Percentiles rank a stretch among this genome's conserved stretches.
Conservation (phyloP, 192 early-diverging fungal genomes). For the Geranomyces variabilis region DNA sequence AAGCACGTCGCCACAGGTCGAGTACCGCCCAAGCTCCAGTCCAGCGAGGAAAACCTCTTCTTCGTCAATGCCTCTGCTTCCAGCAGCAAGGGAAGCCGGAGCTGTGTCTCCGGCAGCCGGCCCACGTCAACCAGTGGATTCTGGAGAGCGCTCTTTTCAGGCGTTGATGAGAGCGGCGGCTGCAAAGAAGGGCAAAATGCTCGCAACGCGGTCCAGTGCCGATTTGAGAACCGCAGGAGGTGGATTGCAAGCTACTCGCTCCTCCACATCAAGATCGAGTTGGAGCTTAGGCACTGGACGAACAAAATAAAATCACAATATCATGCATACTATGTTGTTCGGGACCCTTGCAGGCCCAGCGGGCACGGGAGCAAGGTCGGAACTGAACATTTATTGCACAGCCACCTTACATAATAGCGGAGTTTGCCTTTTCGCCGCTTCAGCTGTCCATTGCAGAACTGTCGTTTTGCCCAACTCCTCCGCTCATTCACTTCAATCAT, state of each 20-base stretch:
- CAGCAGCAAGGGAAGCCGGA: slow-evolving; percentile 9
- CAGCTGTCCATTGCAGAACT: too few species aligned
- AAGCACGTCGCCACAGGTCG: slow-evolving; percentile 3
- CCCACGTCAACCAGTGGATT: neutral
- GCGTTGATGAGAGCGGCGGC: slow-evolving; percentile 31
- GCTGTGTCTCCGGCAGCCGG: neutral
- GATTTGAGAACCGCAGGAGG: neutral
- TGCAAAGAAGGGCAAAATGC: slow-evolving; percentile 28
- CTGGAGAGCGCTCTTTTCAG: slow-evolving; percentile 18
- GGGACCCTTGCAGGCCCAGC: too few species aligned
- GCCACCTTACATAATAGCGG: too few species aligned
- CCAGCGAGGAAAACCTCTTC: neutral
- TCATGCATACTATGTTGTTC: too few species aligned
- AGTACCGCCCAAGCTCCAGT: slow-evolving; percentile 8
- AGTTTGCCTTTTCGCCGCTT: too few species aligned
- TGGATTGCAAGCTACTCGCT: neutral
- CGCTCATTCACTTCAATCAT: too few species aligned
- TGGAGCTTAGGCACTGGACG: slow-evolving; percentile 4
- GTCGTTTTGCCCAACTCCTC: too few species aligned
- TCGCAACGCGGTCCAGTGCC: slow-evolving; percentile 22
- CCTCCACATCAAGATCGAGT: neutral
- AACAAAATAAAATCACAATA: too few species aligned
- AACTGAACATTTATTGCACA: too few species aligned
- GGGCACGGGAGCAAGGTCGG: too few species aligned
- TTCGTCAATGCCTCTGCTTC: slow-evolving; percentile 18